Evolutionary conservation across 2,329 filamentous ascomycete genomes (phyloP).

Genomic region (Trichoderma simmonsii): DNA sequence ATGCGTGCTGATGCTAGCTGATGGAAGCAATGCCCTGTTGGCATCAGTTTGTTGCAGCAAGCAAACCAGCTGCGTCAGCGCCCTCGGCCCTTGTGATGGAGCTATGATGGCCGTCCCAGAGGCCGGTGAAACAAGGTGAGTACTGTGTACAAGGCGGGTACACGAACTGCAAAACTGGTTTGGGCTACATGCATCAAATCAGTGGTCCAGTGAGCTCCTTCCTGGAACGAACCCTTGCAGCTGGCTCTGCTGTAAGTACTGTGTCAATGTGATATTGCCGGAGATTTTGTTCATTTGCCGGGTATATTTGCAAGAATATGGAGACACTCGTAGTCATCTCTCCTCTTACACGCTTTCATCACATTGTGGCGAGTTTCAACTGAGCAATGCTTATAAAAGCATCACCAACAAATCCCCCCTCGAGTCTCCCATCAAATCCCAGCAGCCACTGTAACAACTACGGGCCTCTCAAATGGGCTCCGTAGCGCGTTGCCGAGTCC

Average conservation of each 20-base stretch:
- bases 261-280: not conserved
- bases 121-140: not conserved
- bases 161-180: not conserved
- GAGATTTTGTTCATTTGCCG: not conserved
- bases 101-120: not conserved
- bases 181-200: not conserved
- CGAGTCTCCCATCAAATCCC: not conserved
- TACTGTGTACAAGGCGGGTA: not conserved
- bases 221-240: constrained; percentile 4
- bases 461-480: not conserved
- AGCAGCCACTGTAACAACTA: not conserved
- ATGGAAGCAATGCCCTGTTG: not conserved
- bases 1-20: not conserved
- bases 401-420: not conserved
- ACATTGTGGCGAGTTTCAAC: too few relatives aligned
- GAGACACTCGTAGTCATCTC: not conserved
- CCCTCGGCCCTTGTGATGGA: not conserved
- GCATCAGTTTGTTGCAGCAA: not conserved
- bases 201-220: constrained; percentile 6
- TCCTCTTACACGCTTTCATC: not conserved
- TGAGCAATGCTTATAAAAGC: not conserved
- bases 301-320: not conserved
- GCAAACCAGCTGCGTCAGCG: not conserved
- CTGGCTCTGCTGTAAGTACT: not conserved
- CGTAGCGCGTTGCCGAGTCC: not conserved